Evolutionary conservation across 306 rosid species (phyloP), one percentile per base, ranked within the genome.

Genomic region (Fragaria iinumae): DNA sequence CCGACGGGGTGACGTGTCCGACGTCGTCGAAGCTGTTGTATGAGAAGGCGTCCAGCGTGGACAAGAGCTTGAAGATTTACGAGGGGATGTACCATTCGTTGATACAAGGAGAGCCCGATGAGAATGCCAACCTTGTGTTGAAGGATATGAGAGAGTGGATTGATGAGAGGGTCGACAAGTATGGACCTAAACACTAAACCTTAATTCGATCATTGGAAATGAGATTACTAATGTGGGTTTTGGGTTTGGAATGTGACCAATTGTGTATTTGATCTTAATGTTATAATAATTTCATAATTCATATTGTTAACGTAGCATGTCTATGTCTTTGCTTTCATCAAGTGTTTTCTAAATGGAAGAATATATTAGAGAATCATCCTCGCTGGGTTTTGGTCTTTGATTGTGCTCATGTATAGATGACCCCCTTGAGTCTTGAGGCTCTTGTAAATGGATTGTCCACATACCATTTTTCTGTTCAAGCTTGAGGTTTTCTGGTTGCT

Each of bases 81-180:
- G 97, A 94, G 1, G 97, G 97, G 67, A 92, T 94, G 98, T 94
- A 92, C 69, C 98, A 92, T 69, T 94, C 98, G 10, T 70, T 94
- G 86, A 84, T 94, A 16, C 98, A 94, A 69, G 98, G 98, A 3
- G 98, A 94, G 84, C 83, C 97, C 0, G 97, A 93, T 45, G 98
- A 94, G 80, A 86, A 90, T 47, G 92, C 89, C 0, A 73, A 86
- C 13, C 77, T 88, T 32, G 96, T 94, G 10, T 74, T 91, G 89
- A 80, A 59, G 77, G 98, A 91, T 1, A 91, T 90, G 95, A 90
- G 94, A 66, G 95, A 91, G 38, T 94, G 98, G 98, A 86, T 91
- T 74, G 97, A 94, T 38, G 89, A 85, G 73, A 85, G 93, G 73
- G 97, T 76, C 0, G 50, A 43, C 2, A 86, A 81, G 77, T 91